Base-by-base conservation (phyloP, 2,329 filamentous ascomycete genomes). In the Stemphylium beticola region DNA sequence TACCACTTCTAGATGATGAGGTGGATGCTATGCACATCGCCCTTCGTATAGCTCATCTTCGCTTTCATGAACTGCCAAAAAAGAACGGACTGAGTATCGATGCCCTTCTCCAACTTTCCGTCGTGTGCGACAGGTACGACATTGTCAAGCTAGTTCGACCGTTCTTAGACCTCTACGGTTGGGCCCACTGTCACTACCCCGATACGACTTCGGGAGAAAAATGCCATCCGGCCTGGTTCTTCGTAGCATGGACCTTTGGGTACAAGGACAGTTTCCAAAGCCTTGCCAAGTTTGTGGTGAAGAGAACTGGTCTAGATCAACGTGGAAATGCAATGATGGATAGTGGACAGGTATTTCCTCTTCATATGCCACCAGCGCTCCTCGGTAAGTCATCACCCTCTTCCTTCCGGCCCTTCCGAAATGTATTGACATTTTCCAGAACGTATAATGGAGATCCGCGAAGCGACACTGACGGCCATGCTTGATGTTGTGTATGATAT, bases 111-210 rank as follows among this genome's bases (percentile, higher is more conserved):
- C 48, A 65, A 14, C 51, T 75, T 9, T 64, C 70, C 0, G 57
- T 69, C 10, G 37, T 73, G 18, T 65, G 67, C 42, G 70, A 74
- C 50, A 72, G 72, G 26, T 76, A 76, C 41, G 64, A 64, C 26
- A 33, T 60, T 7, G 56, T 61, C 9, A 42, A 39, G 51, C 38
- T 68, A 57, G 62, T 79, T 68, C 51, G 54, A 1, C 52, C 52
- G 2, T 55, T 55, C n/a, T 24, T 51, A 17, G 47, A 55, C 17
- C 40, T 55, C 71, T 38, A 64, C 14, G 32, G 37, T 6, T 64
- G 61, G 59, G 49, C 55, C 18, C 31, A 55, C 42, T 37, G 36
- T 5, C 45, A 55, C 40, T 39, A 38, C 37, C 53, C 53, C 10
- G 43, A 58, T 39, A 46, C 39, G 8, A 48, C 34, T 14, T 40